Percentiles rank a stretch among this genome's conserved stretches.
Evolutionary conservation across 1,139 yeast genomes (phyloP).

Genomic region (Casaregolazyma lundiana): DNA sequence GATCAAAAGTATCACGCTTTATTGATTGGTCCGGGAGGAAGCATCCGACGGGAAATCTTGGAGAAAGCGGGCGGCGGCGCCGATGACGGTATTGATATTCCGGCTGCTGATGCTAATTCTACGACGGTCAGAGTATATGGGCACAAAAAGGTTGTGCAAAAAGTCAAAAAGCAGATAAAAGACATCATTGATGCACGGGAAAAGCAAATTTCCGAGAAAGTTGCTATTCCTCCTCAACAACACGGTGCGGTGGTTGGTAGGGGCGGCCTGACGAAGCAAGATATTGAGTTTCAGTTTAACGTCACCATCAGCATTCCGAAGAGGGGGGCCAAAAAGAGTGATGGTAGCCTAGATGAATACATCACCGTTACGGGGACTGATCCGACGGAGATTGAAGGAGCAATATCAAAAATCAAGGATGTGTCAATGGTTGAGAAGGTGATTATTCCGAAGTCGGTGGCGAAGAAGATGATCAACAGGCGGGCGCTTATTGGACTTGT

Average conservation of each 20-base stretch:
- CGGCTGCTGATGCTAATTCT: constrained; percentile 60
- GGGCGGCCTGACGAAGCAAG: constrained; percentile 70
- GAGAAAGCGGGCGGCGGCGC: constrained; percentile 69
- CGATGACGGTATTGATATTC: constrained; percentile 58
- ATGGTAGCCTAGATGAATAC: constrained; percentile 34
- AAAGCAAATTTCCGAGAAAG: constrained; percentile 51
- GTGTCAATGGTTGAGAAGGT: constrained; percentile 41
- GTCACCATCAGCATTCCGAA: constrained; percentile 67
- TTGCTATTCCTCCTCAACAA: constrained; percentile 66
- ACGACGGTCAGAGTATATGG: constrained; percentile 68
- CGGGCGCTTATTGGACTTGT: constrained; percentile 62
- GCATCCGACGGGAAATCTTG: constrained; percentile 69
- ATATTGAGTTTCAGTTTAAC: constrained; percentile 63
- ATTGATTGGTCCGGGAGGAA: constrained; percentile 79
- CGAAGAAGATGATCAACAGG: constrained; percentile 60
- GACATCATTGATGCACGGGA: constrained; percentile 63
- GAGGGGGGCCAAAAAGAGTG: constrained; percentile 42
- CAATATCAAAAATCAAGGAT: constrained; percentile 30
- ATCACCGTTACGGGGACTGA: constrained; percentile 33
- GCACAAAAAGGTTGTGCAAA: constrained; percentile 66
- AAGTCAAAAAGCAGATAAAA: constrained; percentile 60
- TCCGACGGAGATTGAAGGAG: constrained; percentile 32
- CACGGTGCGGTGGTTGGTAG: constrained; percentile 80
- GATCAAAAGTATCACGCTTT: constrained; percentile 75
- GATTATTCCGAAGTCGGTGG: constrained; percentile 55